These are phyloP conservation scores for Pichia ethanolica DNA, from an alignment of 805 yeast species.

Conservation along the genomic window DNA sequence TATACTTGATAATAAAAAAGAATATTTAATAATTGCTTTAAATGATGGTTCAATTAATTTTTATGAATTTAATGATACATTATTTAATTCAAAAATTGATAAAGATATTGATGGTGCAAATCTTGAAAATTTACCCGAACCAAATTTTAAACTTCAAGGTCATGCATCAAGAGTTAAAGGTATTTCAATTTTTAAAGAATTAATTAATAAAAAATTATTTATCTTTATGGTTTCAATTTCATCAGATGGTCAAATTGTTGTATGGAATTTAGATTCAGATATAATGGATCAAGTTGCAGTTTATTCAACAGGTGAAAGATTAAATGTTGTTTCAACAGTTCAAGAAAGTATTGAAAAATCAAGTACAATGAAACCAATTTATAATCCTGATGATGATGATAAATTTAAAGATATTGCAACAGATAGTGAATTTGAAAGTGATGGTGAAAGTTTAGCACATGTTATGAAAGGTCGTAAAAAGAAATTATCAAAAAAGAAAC, in stretches of 20 bases:
- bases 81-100: slow-evolving; percentile 11
- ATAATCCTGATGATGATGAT: slow-evolving; percentile 33
- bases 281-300: slow-evolving; percentile 78
- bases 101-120: slow-evolving; percentile 26
- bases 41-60: slow-evolving; percentile 66
- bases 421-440: slow-evolving; percentile 71
- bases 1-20: slow-evolving; percentile 34
- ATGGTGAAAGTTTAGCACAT: slow-evolving; percentile 57
- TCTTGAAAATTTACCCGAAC: slow-evolving; percentile 22
- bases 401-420: slow-evolving; percentile 31
- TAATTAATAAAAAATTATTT: slow-evolving; percentile 27
- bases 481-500: slow-evolving; percentile 32
- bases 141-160: slow-evolving; percentile 61
- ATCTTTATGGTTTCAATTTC: slow-evolving; percentile 69
- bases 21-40: slow-evolving; percentile 60
- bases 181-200: slow-evolving; percentile 42
- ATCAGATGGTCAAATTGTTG: slow-evolving; percentile 88
- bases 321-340: slow-evolving; percentile 75
- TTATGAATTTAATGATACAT: slow-evolving; percentile 34
- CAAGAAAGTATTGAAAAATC: slow-evolving; percentile 73
- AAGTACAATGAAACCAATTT: slow-evolving; percentile 50
- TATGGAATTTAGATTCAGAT: slow-evolving; percentile 59
- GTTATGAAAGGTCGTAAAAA: slow-evolving; percentile 44
- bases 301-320: slow-evolving; percentile 83
- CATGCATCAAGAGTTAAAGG: slow-evolving; percentile 85